A percentile compares a stretch with the other conserved stretches of the same genome.
Evolutionary conservation across 2,329 filamentous ascomycete species (phyloP).

Genomic region (Grosmannia penicillata): DNA sequence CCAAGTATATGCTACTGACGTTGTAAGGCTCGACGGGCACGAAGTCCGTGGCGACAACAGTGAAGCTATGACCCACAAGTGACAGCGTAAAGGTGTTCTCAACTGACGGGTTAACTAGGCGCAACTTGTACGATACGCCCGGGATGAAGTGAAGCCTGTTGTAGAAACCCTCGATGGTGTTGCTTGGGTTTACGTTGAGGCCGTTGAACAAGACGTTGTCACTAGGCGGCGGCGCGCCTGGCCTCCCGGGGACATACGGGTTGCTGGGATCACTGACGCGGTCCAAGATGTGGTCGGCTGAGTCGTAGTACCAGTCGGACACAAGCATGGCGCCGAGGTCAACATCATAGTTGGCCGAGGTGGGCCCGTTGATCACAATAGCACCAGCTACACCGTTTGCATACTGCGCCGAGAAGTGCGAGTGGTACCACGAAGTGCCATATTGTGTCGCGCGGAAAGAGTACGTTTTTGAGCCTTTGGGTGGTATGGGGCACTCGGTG

Average conservation of each 20-base stretch:
- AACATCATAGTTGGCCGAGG: slow-evolving; percentile 33
- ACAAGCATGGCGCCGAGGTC: slow-evolving; percentile 39
- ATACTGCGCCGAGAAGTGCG: slow-evolving; percentile 34
- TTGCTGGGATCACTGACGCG: slow-evolving; percentile 13
- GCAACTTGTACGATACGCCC: slow-evolving; percentile 32
- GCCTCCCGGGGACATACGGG: slow-evolving; percentile 4
- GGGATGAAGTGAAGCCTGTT: slow-evolving; percentile 20
- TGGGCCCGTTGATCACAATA: slow-evolving; percentile 34
- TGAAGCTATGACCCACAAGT: slow-evolving; percentile 23
- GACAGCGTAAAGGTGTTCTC: slow-evolving; percentile 34
- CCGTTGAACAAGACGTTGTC: slow-evolving; percentile 33
- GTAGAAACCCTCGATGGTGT: slow-evolving; percentile 18
- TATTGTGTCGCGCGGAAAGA: slow-evolving; percentile 23
- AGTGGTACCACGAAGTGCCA: slow-evolving; percentile 28
- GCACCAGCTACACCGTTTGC: slow-evolving; percentile 35
- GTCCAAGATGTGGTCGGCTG: slow-evolving; percentile 23
- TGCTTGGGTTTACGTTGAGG: slow-evolving; percentile 18
- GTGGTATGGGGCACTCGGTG: slow-evolving; percentile 26
- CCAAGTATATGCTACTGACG: slow-evolving; percentile 33
- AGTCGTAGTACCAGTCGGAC: slow-evolving; percentile 41
- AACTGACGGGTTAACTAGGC: slow-evolving; percentile 36
- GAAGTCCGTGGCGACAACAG: slow-evolving; percentile 35
- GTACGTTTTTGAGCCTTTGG: slow-evolving; percentile 20
- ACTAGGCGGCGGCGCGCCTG: slow-evolving; percentile 14
- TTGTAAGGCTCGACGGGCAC: slow-evolving; percentile 34